Base-by-base conservation (phyloP, 169 alveolate genomes). In the Plasmodium gonderi region DNA sequence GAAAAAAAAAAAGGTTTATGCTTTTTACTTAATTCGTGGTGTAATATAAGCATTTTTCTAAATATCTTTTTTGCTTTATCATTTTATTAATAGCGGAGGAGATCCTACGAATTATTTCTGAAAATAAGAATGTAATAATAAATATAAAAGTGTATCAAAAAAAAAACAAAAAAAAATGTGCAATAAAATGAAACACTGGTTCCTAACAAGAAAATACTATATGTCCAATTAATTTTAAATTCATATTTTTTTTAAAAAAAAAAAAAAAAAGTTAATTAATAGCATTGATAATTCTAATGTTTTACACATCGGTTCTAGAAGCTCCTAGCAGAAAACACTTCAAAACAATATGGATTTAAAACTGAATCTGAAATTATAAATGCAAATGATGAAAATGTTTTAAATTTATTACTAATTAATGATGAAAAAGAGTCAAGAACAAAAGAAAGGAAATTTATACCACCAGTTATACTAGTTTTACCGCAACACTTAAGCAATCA, bases 331-430 rank as follows among this genome's bases (percentile, higher is more conserved):
- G 11, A 82, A 14, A 23, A 17, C 9, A 82, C 26, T n/a, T 40
- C 42, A 12, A 29, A 45, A 40, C 12, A 45, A 14, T 47, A 6
- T 26, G 92, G 83, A 12, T 29, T 82, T 45, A 47, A 82, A 45
- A 29, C 42, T 20, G 51, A 82, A 69, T 45, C 82, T 9, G 92
- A 82, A 47, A 69, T 82, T 69, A 45, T 82, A 29, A 72, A 82
- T 82, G 83, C 83, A 74, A 82, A 82, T 42, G 92, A 82, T 40
- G 83, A 82, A 45, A 82, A 68, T 72, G 83, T 82, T 47, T 72
- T 72, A 69, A 82, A 82, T 69, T 68, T 82, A 75, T 20, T 82
- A 33, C 54, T 82, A 45, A 72, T 40, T 60, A 47, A 42, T n/a
- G 64, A 82, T 60, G 31, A 68, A 45, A 17, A 69, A 29, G 74